Conservation (phyloP, 2,329 filamentous ascomycete species). For the Pseudohalonectria lignicola region DNA sequence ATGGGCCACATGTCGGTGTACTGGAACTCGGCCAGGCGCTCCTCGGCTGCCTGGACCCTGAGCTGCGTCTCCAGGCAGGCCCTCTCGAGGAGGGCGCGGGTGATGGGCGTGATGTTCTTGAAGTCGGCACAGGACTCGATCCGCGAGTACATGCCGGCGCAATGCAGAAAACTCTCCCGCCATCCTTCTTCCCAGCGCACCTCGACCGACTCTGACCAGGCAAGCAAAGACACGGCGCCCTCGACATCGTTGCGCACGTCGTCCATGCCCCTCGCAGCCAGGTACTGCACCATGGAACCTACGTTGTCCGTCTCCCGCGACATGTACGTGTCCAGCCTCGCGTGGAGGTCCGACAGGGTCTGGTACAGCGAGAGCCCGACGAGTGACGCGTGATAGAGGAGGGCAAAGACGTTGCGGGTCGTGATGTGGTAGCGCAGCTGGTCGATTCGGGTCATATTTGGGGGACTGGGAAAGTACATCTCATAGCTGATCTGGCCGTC, state of each 20-base stretch:
- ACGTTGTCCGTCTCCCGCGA: conserved; percentile 44
- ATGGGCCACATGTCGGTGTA: conserved; percentile 51
- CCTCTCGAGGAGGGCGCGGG: conserved; percentile 50
- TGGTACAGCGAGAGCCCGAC: conserved; percentile 54
- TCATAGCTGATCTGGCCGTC: conserved; percentile 49
- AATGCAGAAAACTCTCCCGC: conserved; percentile 56
- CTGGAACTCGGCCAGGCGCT: conserved; percentile 46
- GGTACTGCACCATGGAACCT: conserved; percentile 48
- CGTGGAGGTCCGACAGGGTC: conserved; percentile 50
- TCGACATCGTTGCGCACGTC: conserved; percentile 52
- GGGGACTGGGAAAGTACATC: conserved; percentile 50
- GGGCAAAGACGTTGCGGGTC: conserved; percentile 57
- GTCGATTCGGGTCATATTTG: conserved; percentile 32
- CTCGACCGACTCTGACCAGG: conserved; percentile 52
- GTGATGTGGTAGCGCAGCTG: conserved; percentile 50
- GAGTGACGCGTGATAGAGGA: conserved; percentile 52
- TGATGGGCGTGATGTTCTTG: conserved; percentile 46
- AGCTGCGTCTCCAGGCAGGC: conserved; percentile 51
- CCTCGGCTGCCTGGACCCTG: conserved; percentile 50
- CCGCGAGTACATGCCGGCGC: conserved; percentile 48
- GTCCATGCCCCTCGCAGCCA: conserved; percentile 48
- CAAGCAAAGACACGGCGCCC: conserved; percentile 48
- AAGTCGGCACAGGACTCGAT: conserved; percentile 46
- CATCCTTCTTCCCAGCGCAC: conserved; percentile 58
- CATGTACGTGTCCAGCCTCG: conserved; percentile 48